These are phyloP conservation scores for Boletus speciosus DNA, from an alignment of 768 basidiomycete genomes.

Conservation along the genomic window DNA sequence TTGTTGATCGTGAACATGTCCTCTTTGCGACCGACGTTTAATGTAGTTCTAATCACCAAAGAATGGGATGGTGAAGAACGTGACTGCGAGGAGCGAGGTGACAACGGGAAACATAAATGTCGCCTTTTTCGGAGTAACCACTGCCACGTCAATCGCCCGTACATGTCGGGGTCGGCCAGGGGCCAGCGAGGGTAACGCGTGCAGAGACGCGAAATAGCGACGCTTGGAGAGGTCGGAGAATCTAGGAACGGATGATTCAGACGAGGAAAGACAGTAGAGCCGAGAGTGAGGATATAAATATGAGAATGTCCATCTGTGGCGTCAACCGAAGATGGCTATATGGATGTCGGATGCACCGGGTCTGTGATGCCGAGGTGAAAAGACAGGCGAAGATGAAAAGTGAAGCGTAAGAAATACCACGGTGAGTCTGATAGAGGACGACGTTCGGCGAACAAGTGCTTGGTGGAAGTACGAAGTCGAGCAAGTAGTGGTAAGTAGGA, in stretches of 20 bases:
- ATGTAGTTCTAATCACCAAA: not conserved
- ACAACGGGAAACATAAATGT: not conserved
- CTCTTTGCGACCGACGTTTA: not conserved
- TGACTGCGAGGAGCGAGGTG: not conserved
- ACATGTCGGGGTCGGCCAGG: not conserved
- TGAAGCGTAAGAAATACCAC: not conserved
- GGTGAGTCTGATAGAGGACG: not conserved
- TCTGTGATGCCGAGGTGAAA: not conserved
- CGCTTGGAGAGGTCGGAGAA: not conserved
- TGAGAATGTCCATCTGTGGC: constrained; percentile 9
- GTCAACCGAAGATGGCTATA: constrained; percentile 17
- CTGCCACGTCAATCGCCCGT: not conserved
- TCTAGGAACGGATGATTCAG: too few species aligned
- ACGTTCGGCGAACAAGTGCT: not conserved
- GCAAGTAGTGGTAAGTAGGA: not conserved
- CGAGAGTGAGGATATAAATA: constrained; percentile 7
- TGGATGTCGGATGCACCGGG: not conserved
- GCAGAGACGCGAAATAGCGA: not conserved
- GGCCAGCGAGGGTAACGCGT: not conserved
- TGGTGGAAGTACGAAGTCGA: not conserved
- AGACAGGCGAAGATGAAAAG: not conserved
- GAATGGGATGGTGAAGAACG: too few species aligned
- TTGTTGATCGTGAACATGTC: not conserved
- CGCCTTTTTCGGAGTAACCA: not conserved
- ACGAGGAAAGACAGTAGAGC: not conserved